phyloP scores from a whole-genome alignment of 2,329 filamentous ascomycete genomes.

The Cercospora citrullina region DNA sequence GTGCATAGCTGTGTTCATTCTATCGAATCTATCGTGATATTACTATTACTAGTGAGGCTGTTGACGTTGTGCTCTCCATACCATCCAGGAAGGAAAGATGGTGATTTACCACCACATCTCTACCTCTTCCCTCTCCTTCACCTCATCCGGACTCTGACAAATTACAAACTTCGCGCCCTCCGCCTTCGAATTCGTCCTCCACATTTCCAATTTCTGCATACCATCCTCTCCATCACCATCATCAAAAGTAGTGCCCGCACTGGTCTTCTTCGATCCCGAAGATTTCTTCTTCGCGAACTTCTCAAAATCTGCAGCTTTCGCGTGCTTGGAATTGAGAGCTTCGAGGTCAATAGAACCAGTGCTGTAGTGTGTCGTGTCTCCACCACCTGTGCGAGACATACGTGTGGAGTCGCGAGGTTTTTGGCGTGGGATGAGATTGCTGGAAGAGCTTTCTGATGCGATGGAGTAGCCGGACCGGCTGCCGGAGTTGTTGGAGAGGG shows the following conservation, averaged over 20 bases:
- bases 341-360: conserved; percentile 16
- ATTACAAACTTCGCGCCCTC: conserved; percentile 10
- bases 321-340: conserved; percentile 2
- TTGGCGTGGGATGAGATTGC: background rate
- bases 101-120: background rate
- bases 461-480: background rate
- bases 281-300: background rate
- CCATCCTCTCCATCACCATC: background rate
- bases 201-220: conserved; percentile 5
- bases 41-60: background rate
- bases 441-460: background rate
- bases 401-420: conserved; percentile 1
- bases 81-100: no score
- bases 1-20: background rate
- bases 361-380: background rate
- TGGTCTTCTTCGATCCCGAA: background rate
- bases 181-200: conserved; percentile 7
- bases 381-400: background rate
- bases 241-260: background rate
- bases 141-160: conserved; percentile 6
- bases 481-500: background rate
- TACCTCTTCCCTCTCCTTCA: background rate
- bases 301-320: conserved; percentile 14
- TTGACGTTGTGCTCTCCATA: no score
- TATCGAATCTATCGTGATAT: background rate